Percentiles rank a stretch among this genome's conserved stretches.
These are phyloP conservation scores for Pseudoturritis turrita DNA, from an alignment of 345 rosid species.

Conservation along the genomic window DNA sequence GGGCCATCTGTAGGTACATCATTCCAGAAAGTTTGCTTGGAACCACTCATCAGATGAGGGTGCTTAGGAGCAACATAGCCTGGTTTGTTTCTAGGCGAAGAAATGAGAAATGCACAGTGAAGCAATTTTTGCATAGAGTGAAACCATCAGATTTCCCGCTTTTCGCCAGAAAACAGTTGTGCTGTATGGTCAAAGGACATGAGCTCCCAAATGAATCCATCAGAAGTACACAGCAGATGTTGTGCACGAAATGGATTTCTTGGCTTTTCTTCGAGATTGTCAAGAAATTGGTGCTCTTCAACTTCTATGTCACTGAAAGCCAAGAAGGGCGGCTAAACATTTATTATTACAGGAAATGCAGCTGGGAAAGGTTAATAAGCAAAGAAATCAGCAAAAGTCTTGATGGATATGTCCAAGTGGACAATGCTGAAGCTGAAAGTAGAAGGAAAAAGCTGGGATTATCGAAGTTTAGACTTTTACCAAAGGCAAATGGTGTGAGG, in stretches of 20 bases:
- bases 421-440: slow-evolving; percentile 38
- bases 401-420: slow-evolving; percentile 41
- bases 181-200: slow-evolving; percentile 23
- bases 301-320: slow-evolving; percentile 80
- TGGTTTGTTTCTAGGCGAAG: slow-evolving; percentile 60
- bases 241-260: slow-evolving; percentile 56
- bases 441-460: slow-evolving; percentile 45
- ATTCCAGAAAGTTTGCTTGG: slow-evolving; percentile 77
- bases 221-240: slow-evolving; percentile 44
- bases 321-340: slow-evolving; percentile 59
- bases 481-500: slow-evolving; percentile 65
- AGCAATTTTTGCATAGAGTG: slow-evolving; percentile 57
- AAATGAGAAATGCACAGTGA: slow-evolving; percentile 61
- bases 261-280: slow-evolving; percentile 73
- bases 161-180: slow-evolving; percentile 39
- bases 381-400: slow-evolving; percentile 33
- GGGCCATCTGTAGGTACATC: slow-evolving; percentile 70
- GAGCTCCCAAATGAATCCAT: slow-evolving; percentile 26
- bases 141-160: slow-evolving; percentile 50
- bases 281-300: slow-evolving; percentile 59
- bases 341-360: slow-evolving; percentile 59
- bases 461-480: slow-evolving; percentile 65
- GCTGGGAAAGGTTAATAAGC: slow-evolving; percentile 54
- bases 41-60: slow-evolving; percentile 57
- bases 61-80: slow-evolving; percentile 54